Percentiles rank a stretch among this genome's conserved stretches.
phyloP scores from a whole-genome alignment of 345 rosid genomes.

The Luvunga scandens region DNA sequence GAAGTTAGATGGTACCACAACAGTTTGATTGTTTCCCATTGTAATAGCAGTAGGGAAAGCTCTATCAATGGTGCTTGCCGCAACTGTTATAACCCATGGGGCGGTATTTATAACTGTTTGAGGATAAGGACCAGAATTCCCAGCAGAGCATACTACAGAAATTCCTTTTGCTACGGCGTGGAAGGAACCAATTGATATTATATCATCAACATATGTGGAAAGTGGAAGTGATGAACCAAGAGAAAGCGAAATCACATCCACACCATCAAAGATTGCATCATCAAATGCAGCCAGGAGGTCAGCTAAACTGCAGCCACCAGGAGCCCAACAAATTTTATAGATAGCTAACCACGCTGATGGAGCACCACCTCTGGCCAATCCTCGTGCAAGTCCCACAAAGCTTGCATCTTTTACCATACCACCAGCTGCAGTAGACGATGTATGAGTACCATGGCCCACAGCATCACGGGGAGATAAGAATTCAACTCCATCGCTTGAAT shows the following conservation, averaged over 20 bases:
- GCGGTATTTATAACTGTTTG: conserved; percentile 28
- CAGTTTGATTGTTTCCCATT: conserved; percentile 30
- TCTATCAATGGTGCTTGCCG: conserved; percentile 38
- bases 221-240: conserved; percentile 33
- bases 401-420: conserved; percentile 25
- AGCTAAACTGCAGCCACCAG: conserved; percentile 36
- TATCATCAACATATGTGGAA: conserved; percentile 24
- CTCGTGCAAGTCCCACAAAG: conserved; percentile 39
- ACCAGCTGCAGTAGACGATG: conserved; percentile 42
- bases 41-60: conserved; percentile 28
- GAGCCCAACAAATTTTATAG: conserved; percentile 47
- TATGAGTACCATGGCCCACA: conserved; percentile 42
- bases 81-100: conserved; percentile 39
- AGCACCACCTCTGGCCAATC: conserved; percentile 43
- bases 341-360: conserved; percentile 37
- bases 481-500: conserved; percentile 19
- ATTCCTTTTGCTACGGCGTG: conserved; percentile 38
- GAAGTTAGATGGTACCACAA: conserved; percentile 26
- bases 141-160: conserved; percentile 31
- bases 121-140: conserved; percentile 32
- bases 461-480: conserved; percentile 41
- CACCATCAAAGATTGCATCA: conserved; percentile 44
- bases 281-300: conserved; percentile 51
- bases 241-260: conserved; percentile 40
- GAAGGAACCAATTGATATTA: conserved; percentile 33